Evolutionary conservation across 1,284 basidiomycete genomes (phyloP).

Genomic region (Fomitiporia mediterranea): DNA sequence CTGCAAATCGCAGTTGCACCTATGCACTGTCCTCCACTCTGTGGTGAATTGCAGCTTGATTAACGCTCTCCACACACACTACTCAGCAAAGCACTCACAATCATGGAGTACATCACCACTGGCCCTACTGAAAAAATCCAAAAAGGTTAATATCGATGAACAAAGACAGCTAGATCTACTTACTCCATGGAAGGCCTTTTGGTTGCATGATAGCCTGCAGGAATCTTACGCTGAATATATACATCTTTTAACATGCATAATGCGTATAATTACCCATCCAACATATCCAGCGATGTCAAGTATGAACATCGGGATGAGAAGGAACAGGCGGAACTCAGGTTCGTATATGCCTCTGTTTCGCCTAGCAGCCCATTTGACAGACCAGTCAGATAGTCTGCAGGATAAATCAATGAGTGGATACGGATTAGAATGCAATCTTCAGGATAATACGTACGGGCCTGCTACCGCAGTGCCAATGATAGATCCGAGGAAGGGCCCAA

Average conservation of each 20-base stretch:
- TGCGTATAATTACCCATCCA: conserved; percentile 37
- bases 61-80: neutral
- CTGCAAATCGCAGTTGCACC: conserved; percentile 16
- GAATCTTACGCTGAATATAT: neutral
- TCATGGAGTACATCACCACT: conserved; percentile 22
- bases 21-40: conserved; percentile 21
- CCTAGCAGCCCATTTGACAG: conserved; percentile 38
- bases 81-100: conserved; percentile 6
- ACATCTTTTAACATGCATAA: too few relatives aligned
- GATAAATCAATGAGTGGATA: too few relatives aligned
- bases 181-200: conserved; percentile 20
- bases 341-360: conserved; percentile 43
- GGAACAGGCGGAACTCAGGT: conserved; percentile 42
- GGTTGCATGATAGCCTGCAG: conserved; percentile 17
- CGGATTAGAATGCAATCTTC: neutral
- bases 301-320: conserved; percentile 39
- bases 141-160: neutral
- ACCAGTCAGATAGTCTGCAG: conserved; percentile 35
- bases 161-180: neutral
- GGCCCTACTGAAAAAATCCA: conserved; percentile 15
- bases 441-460: conserved; percentile 28
- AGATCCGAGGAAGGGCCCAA: conserved; percentile 41
- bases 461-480: conserved; percentile 36
- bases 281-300: conserved; percentile 39
- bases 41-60: neutral